These are phyloP conservation scores for Suzukiozyma palmioleophila DNA, from an alignment of 1,139 yeast genomes.

Conservation along the genomic window DNA sequence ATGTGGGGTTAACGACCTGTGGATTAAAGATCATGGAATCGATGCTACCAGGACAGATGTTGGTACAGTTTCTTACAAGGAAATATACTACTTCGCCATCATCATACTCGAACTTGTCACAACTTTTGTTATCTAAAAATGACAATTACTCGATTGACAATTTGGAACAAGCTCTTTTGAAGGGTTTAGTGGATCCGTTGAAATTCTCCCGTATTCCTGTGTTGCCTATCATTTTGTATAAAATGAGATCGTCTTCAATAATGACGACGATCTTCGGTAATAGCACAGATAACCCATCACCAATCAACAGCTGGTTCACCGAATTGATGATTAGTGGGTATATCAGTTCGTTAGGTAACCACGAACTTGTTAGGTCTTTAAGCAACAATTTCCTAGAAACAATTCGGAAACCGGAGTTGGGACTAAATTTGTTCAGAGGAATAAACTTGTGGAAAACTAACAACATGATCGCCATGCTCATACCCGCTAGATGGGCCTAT, in stretches of 20 bases:
- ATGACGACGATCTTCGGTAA: conserved; percentile 23
- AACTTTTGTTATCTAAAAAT: conserved; percentile 16
- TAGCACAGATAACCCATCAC: conserved; percentile 8
- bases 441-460: conserved; percentile 28
- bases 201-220: conserved; percentile 39
- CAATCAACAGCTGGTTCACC: conserved; percentile 21
- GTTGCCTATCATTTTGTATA: conserved; percentile 37
- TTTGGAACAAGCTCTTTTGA: conserved; percentile 30
- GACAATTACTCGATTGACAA: conserved; percentile 22
- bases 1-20: conserved; percentile 37
- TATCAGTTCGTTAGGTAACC: conserved; percentile 38
- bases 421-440: conserved; percentile 15
- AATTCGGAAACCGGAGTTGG: conserved; percentile 9
- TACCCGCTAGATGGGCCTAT: conserved; percentile 37
- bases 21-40: conserved; percentile 39
- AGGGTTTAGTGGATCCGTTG: conserved; percentile 36
- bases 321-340: conserved; percentile 37
- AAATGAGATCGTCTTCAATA: conserved; percentile 37
- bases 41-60: conserved; percentile 32
- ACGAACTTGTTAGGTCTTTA: conserved; percentile 22
- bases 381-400: conserved; percentile 10
- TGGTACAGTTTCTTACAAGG: conserved; percentile 27
- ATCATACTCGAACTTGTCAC: conserved; percentile 14
- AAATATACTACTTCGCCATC: conserved; percentile 5
- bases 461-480: conserved; percentile 30